These are phyloP conservation scores for Dryas integrifolia DNA, from an alignment of 331 rosid genomes.

Conservation along the genomic window DNA sequence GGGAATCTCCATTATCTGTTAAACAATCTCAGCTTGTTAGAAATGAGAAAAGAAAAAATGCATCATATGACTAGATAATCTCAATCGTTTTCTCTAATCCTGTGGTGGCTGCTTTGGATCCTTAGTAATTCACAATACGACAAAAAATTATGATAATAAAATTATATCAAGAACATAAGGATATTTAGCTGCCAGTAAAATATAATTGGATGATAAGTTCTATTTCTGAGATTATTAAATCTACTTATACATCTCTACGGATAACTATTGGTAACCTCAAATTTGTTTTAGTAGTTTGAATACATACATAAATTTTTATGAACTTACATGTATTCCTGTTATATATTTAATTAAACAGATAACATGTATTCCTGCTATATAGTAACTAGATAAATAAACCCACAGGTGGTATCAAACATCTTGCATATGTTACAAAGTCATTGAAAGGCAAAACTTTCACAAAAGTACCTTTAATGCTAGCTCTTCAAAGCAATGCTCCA, in stretches of 20 bases:
- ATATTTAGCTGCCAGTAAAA: background rate
- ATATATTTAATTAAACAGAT: no score
- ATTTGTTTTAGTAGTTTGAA: background rate
- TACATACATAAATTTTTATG: background rate
- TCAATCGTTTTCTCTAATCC: background rate
- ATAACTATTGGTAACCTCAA: background rate
- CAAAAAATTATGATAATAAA: background rate
- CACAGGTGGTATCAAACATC: background rate
- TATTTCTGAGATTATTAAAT: background rate
- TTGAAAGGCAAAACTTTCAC: background rate
- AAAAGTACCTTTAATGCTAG: slow-evolving; percentile 85
- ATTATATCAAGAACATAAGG: background rate
- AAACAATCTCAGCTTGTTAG: slow-evolving; percentile 11
- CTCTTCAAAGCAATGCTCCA: slow-evolving; percentile 87
- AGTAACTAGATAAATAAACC: background rate
- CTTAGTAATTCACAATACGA: background rate
- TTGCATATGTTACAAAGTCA: background rate
- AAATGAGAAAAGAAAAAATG: slow-evolving; percentile 1
- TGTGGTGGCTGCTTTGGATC: background rate
- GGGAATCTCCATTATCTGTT: slow-evolving; percentile 90
- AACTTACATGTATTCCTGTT: background rate
- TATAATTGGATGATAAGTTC: background rate
- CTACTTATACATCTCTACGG: background rate
- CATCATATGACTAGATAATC: background rate
- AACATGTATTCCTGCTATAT: background rate